Conservation (phyloP, 805 yeast species). For the Wickerhamomyces pijperi region DNA sequence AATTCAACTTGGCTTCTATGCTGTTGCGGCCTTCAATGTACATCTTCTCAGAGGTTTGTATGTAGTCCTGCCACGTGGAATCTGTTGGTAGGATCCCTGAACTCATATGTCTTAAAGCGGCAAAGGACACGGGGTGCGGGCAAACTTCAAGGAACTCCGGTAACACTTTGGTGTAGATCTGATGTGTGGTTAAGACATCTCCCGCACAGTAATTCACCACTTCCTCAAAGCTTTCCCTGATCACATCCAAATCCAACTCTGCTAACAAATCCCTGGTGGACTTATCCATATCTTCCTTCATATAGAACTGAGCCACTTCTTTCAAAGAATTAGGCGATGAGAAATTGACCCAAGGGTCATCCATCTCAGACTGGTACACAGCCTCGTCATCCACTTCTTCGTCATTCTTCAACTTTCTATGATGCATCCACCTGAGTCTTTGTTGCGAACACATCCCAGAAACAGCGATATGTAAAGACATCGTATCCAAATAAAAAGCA, state of each 20-base stretch:
- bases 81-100: conserved; percentile 73
- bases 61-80: conserved; percentile 58
- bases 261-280: conserved; percentile 53
- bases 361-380: conserved; percentile 22
- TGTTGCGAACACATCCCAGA: conserved; percentile 92
- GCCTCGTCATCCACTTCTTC: conserved; percentile 12
- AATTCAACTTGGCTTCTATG: conserved; percentile 47
- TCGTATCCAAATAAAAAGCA: conserved; percentile 79
- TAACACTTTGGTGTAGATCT: conserved; percentile 53
- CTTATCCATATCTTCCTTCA: conserved; percentile 59
- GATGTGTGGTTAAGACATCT: conserved; percentile 71
- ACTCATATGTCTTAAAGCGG: conserved; percentile 69
- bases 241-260: conserved; percentile 37
- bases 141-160: conserved; percentile 58
- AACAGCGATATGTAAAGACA: conserved; percentile 85
- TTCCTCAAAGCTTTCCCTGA: conserved; percentile 44
- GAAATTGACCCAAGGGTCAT: conserved; percentile 77
- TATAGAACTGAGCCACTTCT: conserved; percentile 71
- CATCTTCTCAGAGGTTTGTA: conserved; percentile 53
- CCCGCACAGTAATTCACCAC: conserved; percentile 74
- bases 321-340: conserved; percentile 73
- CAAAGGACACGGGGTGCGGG: conserved; percentile 93
- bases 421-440: conserved; percentile 64
- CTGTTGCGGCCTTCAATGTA: conserved; percentile 47
- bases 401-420: conserved; percentile 25